phyloP scores from a whole-genome alignment of 257 asterid genomes.

The Solanum commersonii region DNA sequence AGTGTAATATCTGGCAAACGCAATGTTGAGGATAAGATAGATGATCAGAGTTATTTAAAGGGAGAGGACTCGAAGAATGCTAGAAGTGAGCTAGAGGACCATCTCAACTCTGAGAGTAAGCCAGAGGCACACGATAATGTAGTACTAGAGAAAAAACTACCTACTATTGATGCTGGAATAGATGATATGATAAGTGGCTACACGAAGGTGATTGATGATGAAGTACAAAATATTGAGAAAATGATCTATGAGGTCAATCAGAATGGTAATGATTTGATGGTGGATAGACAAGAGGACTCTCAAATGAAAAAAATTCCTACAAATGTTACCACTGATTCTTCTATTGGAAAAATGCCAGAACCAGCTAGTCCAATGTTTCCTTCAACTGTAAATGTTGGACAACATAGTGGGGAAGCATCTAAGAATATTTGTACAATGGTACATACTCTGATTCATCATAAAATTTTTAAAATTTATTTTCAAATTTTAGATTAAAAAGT shows the following conservation, averaged over 20 bases:
- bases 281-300: constrained; percentile 3
- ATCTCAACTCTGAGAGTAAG: not conserved
- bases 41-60: constrained; percentile 12
- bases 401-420: no score
- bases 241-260: no score
- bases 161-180: constrained; percentile 7
- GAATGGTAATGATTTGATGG: not conserved
- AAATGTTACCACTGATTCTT: not conserved
- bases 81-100: constrained; percentile 13
- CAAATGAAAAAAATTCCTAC: not conserved
- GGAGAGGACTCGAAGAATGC: not conserved
- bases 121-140: not conserved
- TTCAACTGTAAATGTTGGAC: no score
- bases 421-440: no score
- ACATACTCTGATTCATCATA: no score
- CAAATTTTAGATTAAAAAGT: no score
- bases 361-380: no score
- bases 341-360: no score
- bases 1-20: not conserved
- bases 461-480: no score
- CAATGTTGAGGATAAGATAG: constrained; percentile 4
- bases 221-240: not conserved
- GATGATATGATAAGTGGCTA: constrained; percentile 13
- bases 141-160: constrained; percentile 11
- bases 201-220: constrained; percentile 10